These are phyloP conservation scores for Plenodomus biglobosus DNA, from an alignment of 2,329 filamentous ascomycete genomes.

Conservation along the genomic window DNA sequence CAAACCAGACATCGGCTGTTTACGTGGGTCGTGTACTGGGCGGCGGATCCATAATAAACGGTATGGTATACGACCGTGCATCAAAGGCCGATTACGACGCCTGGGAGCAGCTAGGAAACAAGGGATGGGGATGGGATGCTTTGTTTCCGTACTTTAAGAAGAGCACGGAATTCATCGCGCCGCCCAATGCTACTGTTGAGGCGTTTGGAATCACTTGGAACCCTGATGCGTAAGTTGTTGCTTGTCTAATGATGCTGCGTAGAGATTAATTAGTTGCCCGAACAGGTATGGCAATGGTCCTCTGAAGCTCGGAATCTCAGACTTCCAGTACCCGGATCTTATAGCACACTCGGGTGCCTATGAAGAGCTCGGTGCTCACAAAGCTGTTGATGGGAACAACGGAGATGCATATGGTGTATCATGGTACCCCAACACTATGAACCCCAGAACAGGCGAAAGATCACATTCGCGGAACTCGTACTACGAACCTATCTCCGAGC, in stretches of 20 bases:
- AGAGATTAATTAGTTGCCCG: neutral
- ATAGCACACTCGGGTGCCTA: conserved; percentile 28
- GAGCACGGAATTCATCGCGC: conserved; percentile 27
- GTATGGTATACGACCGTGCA: conserved; percentile 44
- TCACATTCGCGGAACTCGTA: conserved; percentile 37
- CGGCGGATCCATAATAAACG: conserved; percentile 34
- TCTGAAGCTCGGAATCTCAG: conserved; percentile 29
- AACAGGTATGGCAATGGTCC: conserved; percentile 30
- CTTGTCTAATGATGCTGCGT: neutral
- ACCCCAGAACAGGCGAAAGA: conserved; percentile 35
- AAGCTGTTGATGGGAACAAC: conserved; percentile 24
- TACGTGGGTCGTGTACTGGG: conserved; percentile 26
- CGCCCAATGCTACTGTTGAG: conserved; percentile 15
- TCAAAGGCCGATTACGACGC: conserved; percentile 50
- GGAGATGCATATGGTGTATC: conserved; percentile 37
- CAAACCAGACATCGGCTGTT: conserved; percentile 16
- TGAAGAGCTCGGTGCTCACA: conserved; percentile 23
- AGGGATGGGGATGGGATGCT: conserved; percentile 60
- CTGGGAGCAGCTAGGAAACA: conserved; percentile 62
- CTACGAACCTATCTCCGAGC: conserved; percentile 28
- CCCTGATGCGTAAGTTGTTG: conserved; percentile 15
- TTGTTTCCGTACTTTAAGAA: conserved; percentile 41
- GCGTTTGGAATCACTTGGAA: conserved; percentile 30
- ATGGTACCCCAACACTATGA: conserved; percentile 42
- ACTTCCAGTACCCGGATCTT: conserved; percentile 33